Evolutionary conservation across 2,329 filamentous ascomycete genomes (phyloP).

Genomic region (Ophiostoma triangulosporum): DNA sequence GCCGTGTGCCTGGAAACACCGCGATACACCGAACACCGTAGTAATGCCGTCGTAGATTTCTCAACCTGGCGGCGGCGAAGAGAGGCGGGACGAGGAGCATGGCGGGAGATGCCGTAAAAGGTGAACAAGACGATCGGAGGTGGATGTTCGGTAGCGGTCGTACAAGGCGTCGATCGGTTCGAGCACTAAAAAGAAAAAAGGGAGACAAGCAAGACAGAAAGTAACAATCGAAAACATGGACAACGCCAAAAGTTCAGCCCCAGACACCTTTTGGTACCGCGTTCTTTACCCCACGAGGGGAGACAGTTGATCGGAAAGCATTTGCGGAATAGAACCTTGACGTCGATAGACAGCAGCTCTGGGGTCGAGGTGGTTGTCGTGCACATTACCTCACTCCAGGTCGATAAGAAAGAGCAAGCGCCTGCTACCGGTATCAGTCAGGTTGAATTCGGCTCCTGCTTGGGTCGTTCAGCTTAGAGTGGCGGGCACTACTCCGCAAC

Average conservation of each 20-base stretch:
- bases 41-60: background rate
- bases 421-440: background rate
- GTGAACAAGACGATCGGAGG: background rate
- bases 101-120: background rate
- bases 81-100: too few species aligned
- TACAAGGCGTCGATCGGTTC: constrained; percentile 10
- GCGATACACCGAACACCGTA: background rate
- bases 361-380: background rate
- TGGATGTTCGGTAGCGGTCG: background rate
- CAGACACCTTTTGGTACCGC: background rate
- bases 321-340: background rate
- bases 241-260: background rate
- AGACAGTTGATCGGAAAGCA: background rate
- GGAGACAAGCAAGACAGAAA: background rate
- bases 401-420: background rate
- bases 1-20: background rate
- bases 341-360: background rate
- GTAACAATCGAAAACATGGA: background rate
- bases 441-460: background rate
- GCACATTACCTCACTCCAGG: background rate
- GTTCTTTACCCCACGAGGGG: background rate
- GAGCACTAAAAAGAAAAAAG: constrained; percentile 12
- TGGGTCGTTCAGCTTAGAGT: background rate
- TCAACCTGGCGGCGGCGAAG: background rate
- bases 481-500: constrained; percentile 57